Evolutionary conservation across 2,329 filamentous ascomycete species (phyloP), one percentile per base, ranked within the genome.

Genomic region (Chrysoporthe puriensis): DNA sequence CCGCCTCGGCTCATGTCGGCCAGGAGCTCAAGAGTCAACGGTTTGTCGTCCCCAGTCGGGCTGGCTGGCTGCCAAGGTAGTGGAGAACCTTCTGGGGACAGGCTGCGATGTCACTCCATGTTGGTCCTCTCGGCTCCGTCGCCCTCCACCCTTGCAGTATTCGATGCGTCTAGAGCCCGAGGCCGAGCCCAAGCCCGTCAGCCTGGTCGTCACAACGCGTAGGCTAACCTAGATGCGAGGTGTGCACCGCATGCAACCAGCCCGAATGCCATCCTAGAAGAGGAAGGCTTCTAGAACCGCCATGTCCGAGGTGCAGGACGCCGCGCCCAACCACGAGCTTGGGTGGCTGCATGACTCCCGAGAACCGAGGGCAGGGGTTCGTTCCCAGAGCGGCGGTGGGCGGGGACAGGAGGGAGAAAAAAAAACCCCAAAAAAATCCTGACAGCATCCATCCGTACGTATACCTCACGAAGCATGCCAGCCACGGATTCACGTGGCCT

Each of bases 281-380:
- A 44, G 62, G 62, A 56, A 56, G 50, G 62, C 62, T 63, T 63
- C 34, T 32, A 44, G 62, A 63, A 56, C 21, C 62, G 50, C 62
- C 36, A 44, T 63, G n/a, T 36, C 50, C 48, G 50, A 13, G 4
- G 21, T 54, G 21, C 50, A 54, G 50, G 14, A 32, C 26, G 54
- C 7, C 34, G 36, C 34, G 16, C 16, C 54, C 54, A 57, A 57
- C 54, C 54, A 57, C 13, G 54, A 40, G 32, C 54, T 2, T 2
- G 16, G 32, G 34, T 57, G 54, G 18, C 54, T 36, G 32, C 54
- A 57, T 57, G 16, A 16, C 54, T 36, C 26, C 54, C 14, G 32
- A 5, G 8, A 40, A 57, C 14, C 16, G 18, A 40, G 32, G 32
- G 16, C 54, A 16, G 32, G 54, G 16, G 54, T 11, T 26, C 13